Conservation (phyloP, 768 basidiomycete genomes). For the Dioszegia aurantiaca region DNA sequence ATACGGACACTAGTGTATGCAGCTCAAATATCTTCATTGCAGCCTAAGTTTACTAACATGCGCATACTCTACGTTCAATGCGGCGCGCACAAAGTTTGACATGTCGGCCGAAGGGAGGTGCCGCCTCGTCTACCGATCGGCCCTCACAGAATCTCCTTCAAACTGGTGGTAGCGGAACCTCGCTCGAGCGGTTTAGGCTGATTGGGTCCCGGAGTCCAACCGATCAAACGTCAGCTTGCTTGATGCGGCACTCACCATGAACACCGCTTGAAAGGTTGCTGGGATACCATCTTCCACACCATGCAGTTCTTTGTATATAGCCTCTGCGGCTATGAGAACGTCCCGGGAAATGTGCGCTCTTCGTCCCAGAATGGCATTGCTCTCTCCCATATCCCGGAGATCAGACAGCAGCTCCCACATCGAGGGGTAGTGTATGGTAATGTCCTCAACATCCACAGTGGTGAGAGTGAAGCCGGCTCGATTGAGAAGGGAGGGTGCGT, state of each 20-base stretch:
- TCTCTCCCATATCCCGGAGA: conserved; percentile 93
- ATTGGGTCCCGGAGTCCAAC: conserved; percentile 71
- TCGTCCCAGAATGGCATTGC: conserved; percentile 83
- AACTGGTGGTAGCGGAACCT: conserved; percentile 62
- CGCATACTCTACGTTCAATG: too few species aligned
- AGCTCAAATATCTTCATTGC: too few species aligned
- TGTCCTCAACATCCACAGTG: conserved; percentile 92
- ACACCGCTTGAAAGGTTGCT: conserved; percentile 94
- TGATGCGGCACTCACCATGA: conserved; percentile 63
- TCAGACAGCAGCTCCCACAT: conserved; percentile 97
- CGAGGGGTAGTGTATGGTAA: conserved; percentile 82
- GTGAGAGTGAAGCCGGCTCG: conserved; percentile 90
- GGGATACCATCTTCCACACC: conserved; percentile 85
- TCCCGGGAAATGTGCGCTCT: conserved; percentile 72
- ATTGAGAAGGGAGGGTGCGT: conserved; percentile 85
- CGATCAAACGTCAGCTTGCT: conserved; percentile 59
- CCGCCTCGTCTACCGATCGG: too few species aligned
- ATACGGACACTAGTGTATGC: conserved; percentile 23
- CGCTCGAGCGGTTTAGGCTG: conserved; percentile 68
- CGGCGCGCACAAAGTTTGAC: neutral
- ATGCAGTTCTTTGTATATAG: conserved; percentile 88
- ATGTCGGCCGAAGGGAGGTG: too few species aligned
- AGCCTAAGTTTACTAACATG: too few species aligned
- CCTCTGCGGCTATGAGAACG: conserved; percentile 82
- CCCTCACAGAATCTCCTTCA: conserved; percentile 60